These are phyloP conservation scores for Casuarina equisetifolia DNA, from an alignment of 306 rosid species.

Conservation along the genomic window DNA sequence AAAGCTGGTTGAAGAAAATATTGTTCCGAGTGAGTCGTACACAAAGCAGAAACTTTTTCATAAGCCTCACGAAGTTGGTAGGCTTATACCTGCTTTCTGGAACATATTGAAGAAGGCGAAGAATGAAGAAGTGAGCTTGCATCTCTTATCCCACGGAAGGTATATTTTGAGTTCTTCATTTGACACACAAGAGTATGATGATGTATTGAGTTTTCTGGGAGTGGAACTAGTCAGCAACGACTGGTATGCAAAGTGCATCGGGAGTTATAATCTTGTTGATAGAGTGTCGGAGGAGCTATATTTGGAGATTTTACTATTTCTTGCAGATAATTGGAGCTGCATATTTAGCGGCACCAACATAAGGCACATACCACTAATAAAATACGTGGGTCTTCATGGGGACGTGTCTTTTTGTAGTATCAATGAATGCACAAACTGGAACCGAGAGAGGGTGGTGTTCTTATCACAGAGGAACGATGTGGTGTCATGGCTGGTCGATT, in stretches of 20 bases:
- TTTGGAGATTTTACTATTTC: conserved; percentile 36
- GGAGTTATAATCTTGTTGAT: conserved; percentile 49
- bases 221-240: conserved; percentile 42
- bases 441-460: conserved; percentile 21
- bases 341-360: conserved; percentile 33
- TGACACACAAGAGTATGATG: conserved; percentile 43
- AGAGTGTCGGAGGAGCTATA: conserved; percentile 54
- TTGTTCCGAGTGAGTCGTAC: conserved; percentile 60
- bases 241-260: conserved; percentile 77
- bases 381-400: conserved; percentile 43
- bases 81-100: conserved; percentile 63
- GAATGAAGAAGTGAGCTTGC: conserved; percentile 39
- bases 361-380: conserved; percentile 40
- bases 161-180: conserved; percentile 51
- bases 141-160: conserved; percentile 35
- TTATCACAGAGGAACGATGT: conserved; percentile 22
- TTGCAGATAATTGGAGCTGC: conserved; percentile 43
- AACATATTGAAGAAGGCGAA: conserved; percentile 44
- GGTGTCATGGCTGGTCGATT: conserved; percentile 56
- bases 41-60: conserved; percentile 56
- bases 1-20: conserved; percentile 39
- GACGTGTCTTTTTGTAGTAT: conserved; percentile 40
- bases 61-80: conserved; percentile 59
- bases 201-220: conserved; percentile 46
- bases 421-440: background rate